phyloP scores from a whole-genome alignment of 2,329 filamentous ascomycete genomes.

The Fonsecaea nubica region DNA sequence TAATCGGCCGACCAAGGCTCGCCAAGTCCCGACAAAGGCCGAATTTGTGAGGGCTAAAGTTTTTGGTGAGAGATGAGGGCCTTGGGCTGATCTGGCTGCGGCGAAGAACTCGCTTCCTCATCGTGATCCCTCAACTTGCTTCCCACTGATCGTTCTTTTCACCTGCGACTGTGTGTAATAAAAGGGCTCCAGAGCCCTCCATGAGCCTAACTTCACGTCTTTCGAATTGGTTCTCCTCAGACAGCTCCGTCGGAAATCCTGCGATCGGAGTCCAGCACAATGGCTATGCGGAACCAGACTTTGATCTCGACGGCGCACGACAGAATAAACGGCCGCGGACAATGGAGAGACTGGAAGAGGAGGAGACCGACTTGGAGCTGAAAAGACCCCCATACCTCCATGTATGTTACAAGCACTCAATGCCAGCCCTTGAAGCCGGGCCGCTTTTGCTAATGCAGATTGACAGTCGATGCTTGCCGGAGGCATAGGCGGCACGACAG shows the following conservation, averaged over 20 bases:
- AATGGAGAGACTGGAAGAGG: slow-evolving; percentile 39
- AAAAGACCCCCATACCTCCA: slow-evolving; percentile 67
- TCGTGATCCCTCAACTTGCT: background rate
- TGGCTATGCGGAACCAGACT: slow-evolving; percentile 43
- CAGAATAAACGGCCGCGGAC: slow-evolving; percentile 39
- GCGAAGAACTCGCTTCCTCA: slow-evolving; percentile 13
- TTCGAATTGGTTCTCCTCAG: slow-evolving; percentile 58
- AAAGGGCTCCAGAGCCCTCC: slow-evolving; percentile 46
- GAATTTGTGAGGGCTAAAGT: slow-evolving; percentile 13
- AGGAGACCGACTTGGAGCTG: slow-evolving; percentile 38
- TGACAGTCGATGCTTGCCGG: slow-evolving; percentile 90
- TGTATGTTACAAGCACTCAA: slow-evolving; percentile 54
- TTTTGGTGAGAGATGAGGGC: slow-evolving; percentile 13
- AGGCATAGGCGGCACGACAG: slow-evolving; percentile 87
- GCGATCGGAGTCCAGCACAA: slow-evolving; percentile 36
- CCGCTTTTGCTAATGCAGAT: slow-evolving; percentile 25
- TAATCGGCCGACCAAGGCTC: slow-evolving; percentile 15
- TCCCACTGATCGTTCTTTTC: background rate
- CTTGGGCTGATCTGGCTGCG: slow-evolving; percentile 18
- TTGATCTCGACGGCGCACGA: slow-evolving; percentile 38
- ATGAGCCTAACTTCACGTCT: slow-evolving; percentile 66
- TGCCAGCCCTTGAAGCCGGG: slow-evolving; percentile 27
- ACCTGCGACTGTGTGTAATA: background rate
- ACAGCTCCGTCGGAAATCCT: slow-evolving; percentile 42
- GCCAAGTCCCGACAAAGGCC: slow-evolving; percentile 13